Evolutionary conservation across 179 eudicot genomes (phyloP).

Genomic region (Silene noctiflora): DNA sequence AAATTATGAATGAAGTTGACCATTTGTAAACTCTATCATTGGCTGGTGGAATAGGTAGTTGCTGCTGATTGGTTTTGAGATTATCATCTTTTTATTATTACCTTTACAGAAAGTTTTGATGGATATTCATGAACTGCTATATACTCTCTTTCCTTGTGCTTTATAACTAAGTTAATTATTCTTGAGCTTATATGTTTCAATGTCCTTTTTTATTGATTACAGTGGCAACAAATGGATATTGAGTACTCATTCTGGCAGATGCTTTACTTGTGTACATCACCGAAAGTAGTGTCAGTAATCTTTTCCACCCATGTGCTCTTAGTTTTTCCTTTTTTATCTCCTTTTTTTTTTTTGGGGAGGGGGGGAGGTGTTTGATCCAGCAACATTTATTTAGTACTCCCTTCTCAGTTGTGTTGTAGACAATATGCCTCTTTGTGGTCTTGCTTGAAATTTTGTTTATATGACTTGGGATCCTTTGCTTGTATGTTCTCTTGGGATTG

Average conservation of each 20-base stretch:
- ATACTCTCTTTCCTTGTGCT: neutral
- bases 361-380: neutral
- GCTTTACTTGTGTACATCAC: slow-evolving; percentile 95
- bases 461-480: neutral
- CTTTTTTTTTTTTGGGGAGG: too few relatives aligned
- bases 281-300: slow-evolving; percentile 93
- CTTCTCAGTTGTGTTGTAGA: neutral
- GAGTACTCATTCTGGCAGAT: slow-evolving; percentile 99
- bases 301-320: slow-evolving; percentile 5
- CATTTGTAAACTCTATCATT: neutral
- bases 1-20: neutral
- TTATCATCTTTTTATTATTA: neutral
- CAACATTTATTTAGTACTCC: neutral
- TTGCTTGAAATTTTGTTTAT: neutral
- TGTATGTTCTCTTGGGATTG: too few relatives aligned
- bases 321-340: neutral
- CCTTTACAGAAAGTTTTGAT: neutral
- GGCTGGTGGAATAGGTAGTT: neutral
- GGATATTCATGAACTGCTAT: neutral
- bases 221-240: slow-evolving; percentile 99
- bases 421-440: neutral
- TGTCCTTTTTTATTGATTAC: slow-evolving; percentile 13
- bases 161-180: neutral
- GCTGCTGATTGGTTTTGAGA: neutral
- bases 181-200: slow-evolving; percentile 11